Evolutionary conservation across 768 basidiomycete species (phyloP), one percentile per base, ranked within the genome.

Genomic region (Amanita fuliginea): DNA sequence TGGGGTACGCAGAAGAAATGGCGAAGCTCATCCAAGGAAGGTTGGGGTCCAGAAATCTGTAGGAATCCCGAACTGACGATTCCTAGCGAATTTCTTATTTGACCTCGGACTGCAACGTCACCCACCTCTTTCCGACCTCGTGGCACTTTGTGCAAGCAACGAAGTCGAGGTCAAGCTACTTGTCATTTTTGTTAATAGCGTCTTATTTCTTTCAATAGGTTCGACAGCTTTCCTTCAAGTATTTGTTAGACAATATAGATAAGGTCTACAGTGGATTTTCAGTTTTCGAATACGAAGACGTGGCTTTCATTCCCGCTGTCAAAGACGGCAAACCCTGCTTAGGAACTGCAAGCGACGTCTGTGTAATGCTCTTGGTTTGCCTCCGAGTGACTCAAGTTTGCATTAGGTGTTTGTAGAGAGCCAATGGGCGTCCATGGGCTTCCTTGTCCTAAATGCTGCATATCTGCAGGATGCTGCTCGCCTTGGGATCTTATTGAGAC

Each of bases 1-100:
- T 99, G 95, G 95, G 84, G 86, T 1, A 70, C 69, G 22, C 70
- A 80, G 51, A 67, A 67, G 1, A 92, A 85, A 61, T 99, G 95
- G 95, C 75, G 77, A 51, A 64, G 72, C 4, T 76, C 74, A 8
- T 91, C 91, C 0, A 90, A 92, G 24, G 94, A 96, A 82, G 91
- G 93, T 86, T 35, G 30, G 66, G 9, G 11, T 21, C 13, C 16
- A 36, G 22, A 26, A 26, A 24, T 13, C n/a, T 49, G 19, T 4
- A 35, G 21, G 42, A 6, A n/a, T 36, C 51, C 46, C 46, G 32
- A 9, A 52, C 35, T n/a, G 42, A 30, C 36, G 19, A 49, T 49
- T 10, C 51, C 10, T 56, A 92, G 94, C 90, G 1, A 91, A 83
- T 57, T 78, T 97, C 53, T 65, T 94, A 11, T 86, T 78, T 62